A percentile compares a stretch with the other conserved stretches of the same genome.
These are phyloP conservation scores for Phaeoacremonium minimum DNA, from an alignment of 2,329 filamentous ascomycete species.

Conservation along the genomic window DNA sequence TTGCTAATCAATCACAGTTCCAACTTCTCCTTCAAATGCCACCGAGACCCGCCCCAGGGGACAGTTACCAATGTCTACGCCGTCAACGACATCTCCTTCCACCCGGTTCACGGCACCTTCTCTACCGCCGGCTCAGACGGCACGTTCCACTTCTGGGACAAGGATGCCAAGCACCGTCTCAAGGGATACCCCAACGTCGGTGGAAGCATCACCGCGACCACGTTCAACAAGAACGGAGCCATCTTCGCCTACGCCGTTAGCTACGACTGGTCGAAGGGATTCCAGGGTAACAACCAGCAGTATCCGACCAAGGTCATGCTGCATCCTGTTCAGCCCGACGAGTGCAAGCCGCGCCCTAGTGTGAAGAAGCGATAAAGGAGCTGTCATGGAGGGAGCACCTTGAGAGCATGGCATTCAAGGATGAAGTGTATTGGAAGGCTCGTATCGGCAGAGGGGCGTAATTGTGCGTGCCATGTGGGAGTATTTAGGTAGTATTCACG, in stretches of 20 bases:
- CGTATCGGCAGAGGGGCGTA: background rate
- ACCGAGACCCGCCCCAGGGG: slow-evolving; percentile 73
- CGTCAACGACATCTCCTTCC: slow-evolving; percentile 97
- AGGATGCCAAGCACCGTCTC: slow-evolving; percentile 81
- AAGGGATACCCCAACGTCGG: slow-evolving; percentile 85
- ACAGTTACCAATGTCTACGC: slow-evolving; percentile 87
- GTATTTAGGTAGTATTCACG: no score
- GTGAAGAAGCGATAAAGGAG: slow-evolving; percentile 52
- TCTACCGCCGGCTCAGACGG: slow-evolving; percentile 93
- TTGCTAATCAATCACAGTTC: slow-evolving; percentile 40
- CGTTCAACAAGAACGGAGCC: slow-evolving; percentile 81
- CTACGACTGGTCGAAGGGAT: slow-evolving; percentile 99
- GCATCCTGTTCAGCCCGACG: slow-evolving; percentile 64
- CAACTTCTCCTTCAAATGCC: slow-evolving; percentile 99
- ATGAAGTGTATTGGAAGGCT: background rate
- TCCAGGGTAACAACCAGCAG: slow-evolving; percentile 72
- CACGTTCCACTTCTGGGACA: slow-evolving; percentile 97
- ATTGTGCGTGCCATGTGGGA: background rate
- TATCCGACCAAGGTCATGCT: slow-evolving; percentile 81
- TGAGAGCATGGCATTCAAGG: background rate
- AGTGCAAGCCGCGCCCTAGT: slow-evolving; percentile 58
- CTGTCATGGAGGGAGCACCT: background rate
- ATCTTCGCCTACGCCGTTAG: slow-evolving; percentile 88
- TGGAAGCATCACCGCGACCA: slow-evolving; percentile 83
- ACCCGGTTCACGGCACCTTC: slow-evolving; percentile 96